Base-by-base conservation (phyloP, 1,139 yeast genomes). In the Suhomyces bribrorum region DNA sequence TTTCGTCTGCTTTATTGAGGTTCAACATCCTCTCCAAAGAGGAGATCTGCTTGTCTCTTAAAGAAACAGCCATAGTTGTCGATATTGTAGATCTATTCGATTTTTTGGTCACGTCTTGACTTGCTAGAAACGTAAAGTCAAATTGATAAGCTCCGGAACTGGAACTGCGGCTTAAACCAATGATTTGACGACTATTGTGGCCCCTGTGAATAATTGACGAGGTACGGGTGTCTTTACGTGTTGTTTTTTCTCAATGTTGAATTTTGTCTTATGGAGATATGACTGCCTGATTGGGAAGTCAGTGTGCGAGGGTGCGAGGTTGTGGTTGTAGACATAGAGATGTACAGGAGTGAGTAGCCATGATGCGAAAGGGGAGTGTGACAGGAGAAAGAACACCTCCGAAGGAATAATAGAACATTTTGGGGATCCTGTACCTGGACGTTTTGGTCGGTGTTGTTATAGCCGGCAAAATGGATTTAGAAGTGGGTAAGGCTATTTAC, bases 21-120 rank as follows among this genome's bases (percentile, higher is more conserved):
- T 85, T 83, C 49, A 90, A 80, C 95, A 90, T 86, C 46, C 82
- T 84, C 72, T 86, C 86, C 56, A 89, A 73, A 30, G 83, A 72
- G 44, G 73, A 73, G 31, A 66, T 67, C 48, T 67, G 73, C 46
- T 62, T 60, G 38, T 60, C 64, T 43, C 73, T 54, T 48, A 69
- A 57, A 13, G 42, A 38, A 5, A 32, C 20, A 13, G 35, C 22
- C 37, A 38, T 18, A 18, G 3, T 23, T 14, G 26, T 14, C 11
- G 31, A 26, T 5, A 12, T 14, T 26, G 12, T 28, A 14, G 14
- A 29, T 8, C 14, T 3, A 16, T n/a, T n/a, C n/a, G n/a, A 29
- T n/a, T 11, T 6, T 8, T 13, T 28, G 32, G 15, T 28, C 8
- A 5, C 12, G 32, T 29, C 12, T 13, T n/a, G 25, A 45, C 36